Conservation (phyloP, 768 basidiomycete species). For the Termitomyces sp. region DNA sequence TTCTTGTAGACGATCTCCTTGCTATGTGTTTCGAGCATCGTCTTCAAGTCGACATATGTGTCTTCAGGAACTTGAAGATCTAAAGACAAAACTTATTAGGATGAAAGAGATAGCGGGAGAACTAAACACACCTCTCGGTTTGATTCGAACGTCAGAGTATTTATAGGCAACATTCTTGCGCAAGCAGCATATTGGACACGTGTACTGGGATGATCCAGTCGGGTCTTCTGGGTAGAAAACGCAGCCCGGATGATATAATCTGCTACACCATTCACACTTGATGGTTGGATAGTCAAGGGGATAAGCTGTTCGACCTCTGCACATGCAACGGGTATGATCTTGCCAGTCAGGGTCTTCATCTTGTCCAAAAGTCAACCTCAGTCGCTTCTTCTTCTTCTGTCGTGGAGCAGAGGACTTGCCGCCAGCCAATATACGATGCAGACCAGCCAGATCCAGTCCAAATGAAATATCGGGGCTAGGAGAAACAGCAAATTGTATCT, state of each 20-base stretch:
- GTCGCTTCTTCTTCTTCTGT: constrained; percentile 55
- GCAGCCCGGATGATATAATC: constrained; percentile 69
- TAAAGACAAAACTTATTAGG: constrained; percentile 13
- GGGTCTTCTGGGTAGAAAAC: constrained; percentile 63
- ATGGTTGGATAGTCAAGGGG: constrained; percentile 60
- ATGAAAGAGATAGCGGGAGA: constrained; percentile 4
- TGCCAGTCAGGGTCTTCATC: constrained; percentile 71
- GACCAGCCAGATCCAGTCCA: constrained; percentile 76
- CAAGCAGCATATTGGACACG: constrained; percentile 76
- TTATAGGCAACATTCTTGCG: constrained; percentile 69
- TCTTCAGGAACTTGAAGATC: constrained; percentile 43
- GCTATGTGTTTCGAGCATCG: constrained; percentile 73
- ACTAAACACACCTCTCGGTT: constrained; percentile 48
- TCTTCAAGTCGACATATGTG: constrained; percentile 64
- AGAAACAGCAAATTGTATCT: constrained; percentile 85
- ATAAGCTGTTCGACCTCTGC: constrained; percentile 64
- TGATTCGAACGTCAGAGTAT: constrained; percentile 75
- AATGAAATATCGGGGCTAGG: constrained; percentile 79
- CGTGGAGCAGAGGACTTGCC: constrained; percentile 49
- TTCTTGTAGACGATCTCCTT: constrained; percentile 69
- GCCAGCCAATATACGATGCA: constrained; percentile 77
- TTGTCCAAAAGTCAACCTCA: constrained; percentile 70
- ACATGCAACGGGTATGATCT: constrained; percentile 79
- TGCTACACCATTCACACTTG: constrained; percentile 63
- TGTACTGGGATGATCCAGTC: constrained; percentile 37